These are phyloP conservation scores for Crithidia fasciculata DNA, from an alignment of 208 protist species.

Conservation along the genomic window DNA sequence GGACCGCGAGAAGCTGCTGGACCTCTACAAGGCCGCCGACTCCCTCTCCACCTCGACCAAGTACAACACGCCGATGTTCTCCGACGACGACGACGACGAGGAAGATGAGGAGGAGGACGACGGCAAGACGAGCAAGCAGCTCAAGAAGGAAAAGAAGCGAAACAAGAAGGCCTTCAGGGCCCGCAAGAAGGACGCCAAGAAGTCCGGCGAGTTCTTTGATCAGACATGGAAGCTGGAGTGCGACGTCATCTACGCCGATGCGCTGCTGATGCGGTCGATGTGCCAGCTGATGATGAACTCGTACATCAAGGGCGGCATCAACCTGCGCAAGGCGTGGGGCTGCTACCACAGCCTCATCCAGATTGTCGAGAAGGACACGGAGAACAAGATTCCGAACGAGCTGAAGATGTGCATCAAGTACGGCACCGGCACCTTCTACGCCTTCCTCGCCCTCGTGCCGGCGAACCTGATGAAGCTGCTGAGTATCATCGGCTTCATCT, in stretches of 20 bases:
- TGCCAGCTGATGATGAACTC: conserved; percentile 92
- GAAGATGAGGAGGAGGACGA: conserved; percentile 30
- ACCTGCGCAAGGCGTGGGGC: conserved; percentile 90
- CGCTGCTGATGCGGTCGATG: conserved; percentile 82
- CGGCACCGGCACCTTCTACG: conserved; percentile 88
- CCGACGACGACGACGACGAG: conserved; percentile 42
- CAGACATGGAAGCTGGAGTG: conserved; percentile 91
- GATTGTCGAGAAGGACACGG: conserved; percentile 74
- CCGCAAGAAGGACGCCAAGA: conserved; percentile 57
- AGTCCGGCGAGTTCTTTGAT: conserved; percentile 60
- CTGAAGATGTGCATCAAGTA: conserved; percentile 91
- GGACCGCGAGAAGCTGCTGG: conserved; percentile 65
- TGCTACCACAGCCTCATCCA: conserved; percentile 78
- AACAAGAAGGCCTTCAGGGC: conserved; percentile 75
- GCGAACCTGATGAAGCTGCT: conserved; percentile 91
- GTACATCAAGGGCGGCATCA: conserved; percentile 89
- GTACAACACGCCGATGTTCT: conserved; percentile 76
- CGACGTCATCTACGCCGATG: conserved; percentile 90
- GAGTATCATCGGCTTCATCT: conserved; percentile 90
- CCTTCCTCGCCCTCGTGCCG: conserved; percentile 88
- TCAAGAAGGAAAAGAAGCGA: conserved; percentile 34
- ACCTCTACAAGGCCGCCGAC: conserved; percentile 84
- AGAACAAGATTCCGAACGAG: conserved; percentile 76
- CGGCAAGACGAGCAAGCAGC: conserved; percentile 10
- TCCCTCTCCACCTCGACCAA: conserved; percentile 71